Evolutionary conservation across 192 early-diverging fungal species (phyloP).

Genomic region (Coemansia sp.): DNA sequence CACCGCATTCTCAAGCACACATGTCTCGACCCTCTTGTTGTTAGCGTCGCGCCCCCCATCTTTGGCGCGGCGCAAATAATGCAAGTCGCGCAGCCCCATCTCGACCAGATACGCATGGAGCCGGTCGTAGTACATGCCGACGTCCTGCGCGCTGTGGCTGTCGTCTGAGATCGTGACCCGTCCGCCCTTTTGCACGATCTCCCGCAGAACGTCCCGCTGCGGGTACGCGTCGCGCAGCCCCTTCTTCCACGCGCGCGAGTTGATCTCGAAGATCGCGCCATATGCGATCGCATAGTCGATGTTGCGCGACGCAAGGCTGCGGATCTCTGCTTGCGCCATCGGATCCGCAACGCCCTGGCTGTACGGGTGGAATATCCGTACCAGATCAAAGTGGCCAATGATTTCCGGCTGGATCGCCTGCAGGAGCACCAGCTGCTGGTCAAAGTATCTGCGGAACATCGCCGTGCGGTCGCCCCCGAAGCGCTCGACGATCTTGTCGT

Average conservation of each 20-base stretch:
- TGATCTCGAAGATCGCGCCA: conserved; percentile 92
- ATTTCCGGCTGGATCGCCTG: conserved; percentile 72
- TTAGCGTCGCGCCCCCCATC: background rate
- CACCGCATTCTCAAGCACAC: conserved; percentile 24
- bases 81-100: conserved; percentile 62
- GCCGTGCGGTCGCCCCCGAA: conserved; percentile 39
- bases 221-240: conserved; percentile 86
- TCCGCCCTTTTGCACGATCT: conserved; percentile 66
- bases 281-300: conserved; percentile 77
- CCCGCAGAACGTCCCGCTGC: conserved; percentile 76
- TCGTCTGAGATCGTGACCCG: conserved; percentile 91
- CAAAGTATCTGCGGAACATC: conserved; percentile 84
- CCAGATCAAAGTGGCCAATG: conserved; percentile 96
- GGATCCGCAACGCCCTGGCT: conserved; percentile 35
- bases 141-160: conserved; percentile 85
- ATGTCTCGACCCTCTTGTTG: conserved; percentile 11
- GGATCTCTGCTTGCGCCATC: conserved; percentile 48
- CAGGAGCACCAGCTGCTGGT: conserved; percentile 82
- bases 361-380: conserved; percentile 79
- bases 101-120: conserved; percentile 71
- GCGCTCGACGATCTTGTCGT: conserved; percentile 44
- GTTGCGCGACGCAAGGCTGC: conserved; percentile 68
- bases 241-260: conserved; percentile 93
- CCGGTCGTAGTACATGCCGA: conserved; percentile 83
- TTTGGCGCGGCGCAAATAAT: conserved; percentile 34